These are phyloP conservation scores for Populus hybrid DNA, from an alignment of 441 rosid genomes.

Conservation along the genomic window DNA sequence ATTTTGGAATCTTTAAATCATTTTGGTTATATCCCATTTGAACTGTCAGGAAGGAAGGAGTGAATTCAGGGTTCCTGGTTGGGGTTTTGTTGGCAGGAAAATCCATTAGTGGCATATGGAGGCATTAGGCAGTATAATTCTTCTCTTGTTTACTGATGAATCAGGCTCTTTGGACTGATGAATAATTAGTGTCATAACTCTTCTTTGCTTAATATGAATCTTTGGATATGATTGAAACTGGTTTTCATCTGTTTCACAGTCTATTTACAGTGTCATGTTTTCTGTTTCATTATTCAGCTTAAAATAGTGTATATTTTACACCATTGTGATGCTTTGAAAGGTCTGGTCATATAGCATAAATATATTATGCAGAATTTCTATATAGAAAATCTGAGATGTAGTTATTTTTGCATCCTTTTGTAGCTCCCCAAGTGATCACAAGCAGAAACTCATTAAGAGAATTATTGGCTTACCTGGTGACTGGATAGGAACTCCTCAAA, in stretches of 20 bases:
- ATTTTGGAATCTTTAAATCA: background rate
- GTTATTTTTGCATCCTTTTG: conserved; percentile 20
- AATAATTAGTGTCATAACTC: background rate
- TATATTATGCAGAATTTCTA: conserved; percentile 2
- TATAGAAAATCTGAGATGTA: background rate
- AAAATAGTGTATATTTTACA: background rate
- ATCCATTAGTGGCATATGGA: background rate
- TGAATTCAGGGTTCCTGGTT: background rate
- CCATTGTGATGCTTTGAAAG: background rate
- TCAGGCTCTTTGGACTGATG: background rate
- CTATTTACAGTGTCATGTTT: background rate
- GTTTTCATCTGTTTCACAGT: too few relatives aligned
- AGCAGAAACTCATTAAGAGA: conserved; percentile 74
- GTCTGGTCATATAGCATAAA: background rate
- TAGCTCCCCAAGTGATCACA: conserved; percentile 69
- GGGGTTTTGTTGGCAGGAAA: background rate
- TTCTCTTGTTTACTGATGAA: background rate
- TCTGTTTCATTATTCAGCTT: background rate
- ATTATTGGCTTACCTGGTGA: conserved; percentile 89
- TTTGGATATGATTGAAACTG: background rate
- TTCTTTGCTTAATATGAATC: background rate
- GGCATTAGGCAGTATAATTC: background rate
- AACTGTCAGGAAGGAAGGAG: background rate
- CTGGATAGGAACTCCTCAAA: conserved; percentile 49
- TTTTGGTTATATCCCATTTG: background rate